phyloP scores from a whole-genome alignment of 495 filamentous ascomycete genomes.

The Xylaria venustula region DNA sequence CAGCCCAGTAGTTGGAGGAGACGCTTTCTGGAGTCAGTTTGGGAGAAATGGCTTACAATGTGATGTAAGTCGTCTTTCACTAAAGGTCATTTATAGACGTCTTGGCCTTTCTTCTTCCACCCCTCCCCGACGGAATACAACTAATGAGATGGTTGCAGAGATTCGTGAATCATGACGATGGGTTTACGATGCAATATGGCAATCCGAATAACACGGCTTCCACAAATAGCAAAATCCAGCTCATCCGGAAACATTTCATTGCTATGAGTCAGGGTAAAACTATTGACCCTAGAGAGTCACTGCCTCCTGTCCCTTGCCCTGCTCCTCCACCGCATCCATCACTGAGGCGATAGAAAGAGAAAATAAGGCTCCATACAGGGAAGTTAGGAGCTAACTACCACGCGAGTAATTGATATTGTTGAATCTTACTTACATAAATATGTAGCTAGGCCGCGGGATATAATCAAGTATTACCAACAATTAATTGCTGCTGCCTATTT shows the following conservation, averaged over 20 bases:
- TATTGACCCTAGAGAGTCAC: constrained; percentile 22
- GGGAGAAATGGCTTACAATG: constrained; percentile 52
- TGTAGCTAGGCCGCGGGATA: no score
- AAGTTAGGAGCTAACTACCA: no score
- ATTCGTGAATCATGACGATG: constrained; percentile 42
- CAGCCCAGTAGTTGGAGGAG: constrained; percentile 40
- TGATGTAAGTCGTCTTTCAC: constrained; percentile 31
- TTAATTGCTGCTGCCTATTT: no score
- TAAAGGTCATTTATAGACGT: background rate
- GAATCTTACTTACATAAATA: no score
- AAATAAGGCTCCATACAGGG: no score
- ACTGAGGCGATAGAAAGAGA: no score
- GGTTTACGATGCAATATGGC: constrained; percentile 48
- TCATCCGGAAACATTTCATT: constrained; percentile 46
- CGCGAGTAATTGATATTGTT: no score
- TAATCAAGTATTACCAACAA: no score
- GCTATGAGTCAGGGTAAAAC: constrained; percentile 34
- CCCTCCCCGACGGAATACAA: no score
- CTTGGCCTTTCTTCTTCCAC: background rate
- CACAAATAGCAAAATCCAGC: constrained; percentile 39
- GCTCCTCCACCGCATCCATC: constrained; percentile 19
- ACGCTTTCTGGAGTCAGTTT: constrained; percentile 53
- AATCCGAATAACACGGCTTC: constrained; percentile 45
- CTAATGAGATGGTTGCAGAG: constrained; percentile 20
- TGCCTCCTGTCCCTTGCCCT: constrained; percentile 32